Conservation (phyloP, 176 grass and related monocot genomes). For the Triticum turgidum region DNA sequence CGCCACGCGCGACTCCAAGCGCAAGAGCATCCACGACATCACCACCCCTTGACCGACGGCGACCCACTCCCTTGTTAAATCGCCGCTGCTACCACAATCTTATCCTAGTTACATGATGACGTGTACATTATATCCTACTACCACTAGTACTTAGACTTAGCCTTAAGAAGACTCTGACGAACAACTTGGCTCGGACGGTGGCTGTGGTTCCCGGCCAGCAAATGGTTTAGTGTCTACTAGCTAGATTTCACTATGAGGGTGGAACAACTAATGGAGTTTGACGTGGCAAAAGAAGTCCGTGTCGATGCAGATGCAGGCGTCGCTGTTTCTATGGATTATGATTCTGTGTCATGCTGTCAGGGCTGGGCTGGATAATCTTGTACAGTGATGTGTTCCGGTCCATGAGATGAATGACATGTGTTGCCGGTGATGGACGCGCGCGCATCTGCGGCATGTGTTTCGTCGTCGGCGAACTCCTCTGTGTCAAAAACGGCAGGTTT, state of each 20-base stretch:
- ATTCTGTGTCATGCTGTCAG: background rate
- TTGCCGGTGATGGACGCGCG: background rate
- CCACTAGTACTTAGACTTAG: background rate
- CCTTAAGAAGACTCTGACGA: background rate
- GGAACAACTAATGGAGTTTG: constrained; percentile 3
- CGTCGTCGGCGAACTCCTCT: background rate
- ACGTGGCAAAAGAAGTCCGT: background rate
- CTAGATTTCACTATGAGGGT: background rate
- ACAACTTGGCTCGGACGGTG: background rate
- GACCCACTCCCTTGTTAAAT: background rate
- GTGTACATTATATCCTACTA: constrained; percentile 34
- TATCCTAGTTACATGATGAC: background rate
- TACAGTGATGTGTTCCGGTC: background rate
- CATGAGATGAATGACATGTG: background rate
- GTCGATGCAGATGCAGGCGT: background rate
- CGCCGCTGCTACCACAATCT: background rate
- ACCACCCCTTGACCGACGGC: constrained; percentile 49
- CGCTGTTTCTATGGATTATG: background rate
- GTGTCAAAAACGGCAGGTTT: background rate
- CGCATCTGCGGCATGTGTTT: background rate
- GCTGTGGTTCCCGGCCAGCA: background rate
- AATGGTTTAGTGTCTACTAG: constrained; percentile 15
- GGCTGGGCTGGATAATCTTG: constrained; percentile 12
- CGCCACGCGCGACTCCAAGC: constrained; percentile 60
- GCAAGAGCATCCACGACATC: constrained; percentile 98